phyloP scores from a whole-genome alignment of 768 basidiomycete species.

The Pleurotus sapidus region DNA sequence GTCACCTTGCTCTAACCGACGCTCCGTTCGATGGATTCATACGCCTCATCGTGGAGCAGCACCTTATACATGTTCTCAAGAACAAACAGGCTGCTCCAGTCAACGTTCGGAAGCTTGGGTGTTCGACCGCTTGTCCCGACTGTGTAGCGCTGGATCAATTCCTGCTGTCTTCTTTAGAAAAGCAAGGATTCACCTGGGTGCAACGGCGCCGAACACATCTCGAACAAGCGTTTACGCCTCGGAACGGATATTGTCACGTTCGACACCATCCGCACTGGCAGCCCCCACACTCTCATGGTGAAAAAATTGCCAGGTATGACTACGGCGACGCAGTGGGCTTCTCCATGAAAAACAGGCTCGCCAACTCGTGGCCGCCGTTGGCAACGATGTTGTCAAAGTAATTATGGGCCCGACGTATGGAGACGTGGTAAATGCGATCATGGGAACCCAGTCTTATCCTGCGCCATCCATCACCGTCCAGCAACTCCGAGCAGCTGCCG shows the following conservation, averaged over 20 bases:
- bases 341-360: constrained; percentile 19
- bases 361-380: constrained; percentile 24
- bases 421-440: constrained; percentile 26
- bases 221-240: constrained; percentile 13
- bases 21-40: constrained; percentile 27
- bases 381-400: constrained; percentile 21
- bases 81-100: constrained; percentile 6
- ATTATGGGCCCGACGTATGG: constrained; percentile 28
- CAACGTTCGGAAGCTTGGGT: constrained; percentile 26
- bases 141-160: constrained; percentile 26
- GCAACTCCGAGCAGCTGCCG: neutral
- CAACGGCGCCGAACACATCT: constrained; percentile 21
- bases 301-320: constrained; percentile 22
- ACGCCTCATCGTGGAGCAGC: constrained; percentile 23
- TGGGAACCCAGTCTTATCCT: constrained; percentile 15
- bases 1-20: constrained; percentile 14
- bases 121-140: constrained; percentile 22
- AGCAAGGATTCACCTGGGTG: constrained; percentile 15
- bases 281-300: constrained; percentile 24
- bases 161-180: constrained; percentile 14
- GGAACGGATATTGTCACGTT: constrained; percentile 22
- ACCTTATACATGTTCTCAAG: constrained; percentile 26
- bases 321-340: constrained; percentile 18
- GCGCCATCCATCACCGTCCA: no score
- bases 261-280: constrained; percentile 20